Base-by-base conservation (phyloP, 106 monocot species). In the Xerophyta viscosa region DNA sequence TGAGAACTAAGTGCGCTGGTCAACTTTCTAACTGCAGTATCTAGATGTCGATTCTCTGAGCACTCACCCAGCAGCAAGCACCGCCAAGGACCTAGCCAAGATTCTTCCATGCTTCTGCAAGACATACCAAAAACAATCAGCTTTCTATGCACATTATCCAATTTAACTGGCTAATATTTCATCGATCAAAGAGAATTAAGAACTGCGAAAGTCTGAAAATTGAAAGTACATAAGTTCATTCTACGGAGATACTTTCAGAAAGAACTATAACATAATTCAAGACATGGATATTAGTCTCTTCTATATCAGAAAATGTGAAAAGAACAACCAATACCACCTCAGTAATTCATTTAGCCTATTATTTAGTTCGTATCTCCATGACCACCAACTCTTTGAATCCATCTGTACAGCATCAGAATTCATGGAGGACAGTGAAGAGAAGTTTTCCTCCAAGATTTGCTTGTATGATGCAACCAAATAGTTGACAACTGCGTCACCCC, bases 21-120 rank as follows among this genome's bases (percentile, higher is more conserved):
- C 57, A 92, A 49, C 14, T 17, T 44, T 17, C 43, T 44, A 11
- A 77, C 25, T 5, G 68, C 9, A 9, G 13, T 48, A 5, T 80
- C 74, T 14, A 74, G 33, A 46, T 48, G 20, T 65, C 77, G 31
- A 64, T 20, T 2, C 21, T 67, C 47, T 29, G 55, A 62, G 23
- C 18, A 58, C 12, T 66, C 58, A 44, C 88, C 94, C 46, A 75
- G 63, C 58, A 96, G 62, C 70, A 96, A 71, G 75, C 88, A 96
- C 41, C 63, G 56, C 94, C 94, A 96, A 18, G 94, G 78, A 58
- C 94, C 94, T 36, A 96, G 49, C 94, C 94, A 96, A 29, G 56
- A 69, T 28, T 81, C 81, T 63, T 96, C 94, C 55, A 88, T 81
- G 45, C 44, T 57, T 66, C 94, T 96, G 70, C 17, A 11, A 48